Conservation (phyloP, 2,329 filamentous ascomycete species). For the Escovopsis sp. region DNA sequence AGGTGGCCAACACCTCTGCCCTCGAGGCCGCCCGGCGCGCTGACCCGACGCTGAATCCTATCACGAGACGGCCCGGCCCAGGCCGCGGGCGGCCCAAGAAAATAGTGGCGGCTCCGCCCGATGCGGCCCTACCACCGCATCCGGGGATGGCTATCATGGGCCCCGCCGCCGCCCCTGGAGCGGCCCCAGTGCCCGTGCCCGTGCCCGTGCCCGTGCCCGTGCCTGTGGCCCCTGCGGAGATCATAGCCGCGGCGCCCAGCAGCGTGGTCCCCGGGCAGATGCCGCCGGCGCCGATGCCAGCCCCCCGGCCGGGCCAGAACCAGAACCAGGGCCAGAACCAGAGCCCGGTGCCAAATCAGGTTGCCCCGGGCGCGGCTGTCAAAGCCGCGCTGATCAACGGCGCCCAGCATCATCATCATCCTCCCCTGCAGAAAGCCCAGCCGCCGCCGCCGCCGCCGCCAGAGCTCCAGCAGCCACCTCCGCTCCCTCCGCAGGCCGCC, state of each 20-base stretch:
- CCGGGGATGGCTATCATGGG: too few relatives aligned
- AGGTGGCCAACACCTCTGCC: slow-evolving; percentile 19
- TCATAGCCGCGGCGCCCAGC: too few relatives aligned
- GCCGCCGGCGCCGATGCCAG: too few relatives aligned
- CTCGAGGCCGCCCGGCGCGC: slow-evolving; percentile 22
- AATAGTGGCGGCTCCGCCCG: background rate
- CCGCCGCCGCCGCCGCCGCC: slow-evolving; percentile 1
- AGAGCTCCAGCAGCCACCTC: slow-evolving; percentile 1
- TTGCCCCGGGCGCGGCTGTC: too few relatives aligned
- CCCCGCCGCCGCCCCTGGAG: too few relatives aligned
- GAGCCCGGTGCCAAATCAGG: too few relatives aligned
- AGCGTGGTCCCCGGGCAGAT: too few relatives aligned
- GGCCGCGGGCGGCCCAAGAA: slow-evolving; percentile 41
- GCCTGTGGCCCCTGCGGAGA: too few relatives aligned
- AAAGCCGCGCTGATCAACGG: background rate
- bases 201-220: too few relatives aligned
- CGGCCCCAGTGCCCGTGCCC: too few relatives aligned
- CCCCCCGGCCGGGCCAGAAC: too few relatives aligned
- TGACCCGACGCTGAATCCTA: slow-evolving; percentile 42
- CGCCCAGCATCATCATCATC: slow-evolving; percentile 8
- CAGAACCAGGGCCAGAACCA: too few relatives aligned
- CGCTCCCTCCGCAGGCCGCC: background rate
- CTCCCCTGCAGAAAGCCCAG: slow-evolving; percentile 5
- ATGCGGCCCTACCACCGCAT: slow-evolving; percentile 12
- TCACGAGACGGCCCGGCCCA: slow-evolving; percentile 44